phyloP scores from a whole-genome alignment of 306 rosid species.

The Pachyrhizus erosus region DNA sequence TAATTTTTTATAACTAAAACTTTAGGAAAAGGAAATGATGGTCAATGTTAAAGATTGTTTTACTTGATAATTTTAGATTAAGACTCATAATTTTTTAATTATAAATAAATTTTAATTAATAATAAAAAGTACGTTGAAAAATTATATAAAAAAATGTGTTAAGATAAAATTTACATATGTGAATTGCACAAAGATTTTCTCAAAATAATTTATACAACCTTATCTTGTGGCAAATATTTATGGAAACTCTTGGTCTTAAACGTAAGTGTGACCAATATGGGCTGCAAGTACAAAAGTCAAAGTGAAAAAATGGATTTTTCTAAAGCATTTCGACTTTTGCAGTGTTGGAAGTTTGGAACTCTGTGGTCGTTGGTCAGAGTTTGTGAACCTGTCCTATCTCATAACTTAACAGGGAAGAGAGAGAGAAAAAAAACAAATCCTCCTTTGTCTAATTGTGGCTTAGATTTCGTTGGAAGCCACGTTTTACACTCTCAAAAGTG shows the following conservation, averaged over 20 bases:
- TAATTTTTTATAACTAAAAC: not conserved
- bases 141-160: not conserved
- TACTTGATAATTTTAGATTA: not conserved
- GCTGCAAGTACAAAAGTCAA: slow-evolving; percentile 23
- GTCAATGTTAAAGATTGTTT: not conserved
- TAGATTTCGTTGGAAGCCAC: not conserved
- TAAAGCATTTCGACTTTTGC: not conserved
- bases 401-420: not conserved
- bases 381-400: slow-evolving; percentile 22
- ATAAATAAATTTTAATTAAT: not conserved
- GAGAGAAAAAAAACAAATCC: not conserved
- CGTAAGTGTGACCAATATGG: not conserved
- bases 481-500: too few relatives aligned
- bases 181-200: not conserved
- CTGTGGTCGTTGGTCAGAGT: slow-evolving; percentile 32
- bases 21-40: not conserved
- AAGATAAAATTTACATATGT: not conserved
- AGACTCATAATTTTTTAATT: not conserved
- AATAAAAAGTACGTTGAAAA: not conserved
- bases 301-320: not conserved
- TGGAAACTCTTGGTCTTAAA: not conserved
- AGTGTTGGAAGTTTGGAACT: not conserved
- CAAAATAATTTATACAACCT: not conserved
- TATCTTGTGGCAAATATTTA: not conserved
- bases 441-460: not conserved